Evolutionary conservation across 768 basidiomycete genomes (phyloP).

Genomic region (Rhodotorula paludigena): DNA sequence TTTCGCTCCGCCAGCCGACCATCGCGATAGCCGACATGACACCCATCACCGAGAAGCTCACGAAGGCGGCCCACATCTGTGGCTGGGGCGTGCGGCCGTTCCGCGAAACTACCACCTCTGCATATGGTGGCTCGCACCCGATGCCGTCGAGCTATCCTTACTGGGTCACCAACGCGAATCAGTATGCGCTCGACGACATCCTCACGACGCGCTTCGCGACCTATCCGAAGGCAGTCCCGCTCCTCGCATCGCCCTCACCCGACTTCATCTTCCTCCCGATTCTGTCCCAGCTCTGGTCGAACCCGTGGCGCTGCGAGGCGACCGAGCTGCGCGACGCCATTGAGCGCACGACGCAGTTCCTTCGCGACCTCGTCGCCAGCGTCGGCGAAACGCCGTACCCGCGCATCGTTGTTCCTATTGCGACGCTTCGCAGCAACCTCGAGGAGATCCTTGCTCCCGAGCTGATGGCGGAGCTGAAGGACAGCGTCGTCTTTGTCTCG

Average conservation of each 20-base stretch:
- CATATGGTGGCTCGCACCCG: constrained; percentile 11
- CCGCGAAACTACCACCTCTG: constrained; percentile 16
- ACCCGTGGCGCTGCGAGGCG: constrained; percentile 32
- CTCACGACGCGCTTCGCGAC: constrained; percentile 29
- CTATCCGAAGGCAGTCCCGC: constrained; percentile 20
- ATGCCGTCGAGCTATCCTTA: constrained; percentile 25
- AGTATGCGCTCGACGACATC: constrained; percentile 39
- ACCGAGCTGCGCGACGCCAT: constrained; percentile 22
- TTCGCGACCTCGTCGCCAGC: constrained; percentile 24
- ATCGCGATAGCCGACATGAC: constrained; percentile 28
- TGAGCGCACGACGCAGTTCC: constrained; percentile 24
- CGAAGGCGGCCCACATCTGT: constrained; percentile 11
- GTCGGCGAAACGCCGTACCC: constrained; percentile 32
- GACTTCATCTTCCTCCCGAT: constrained; percentile 40
- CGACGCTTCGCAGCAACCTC: constrained; percentile 26
- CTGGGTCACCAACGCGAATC: constrained; percentile 29
- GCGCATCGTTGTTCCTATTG: constrained; percentile 28
- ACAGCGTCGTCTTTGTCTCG: constrained; percentile 29
- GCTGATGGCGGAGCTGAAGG: constrained; percentile 29
- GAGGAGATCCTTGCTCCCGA: constrained; percentile 22
- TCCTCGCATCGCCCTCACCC: constrained; percentile 28
- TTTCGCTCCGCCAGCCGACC: not conserved
- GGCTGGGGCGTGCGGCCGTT: constrained; percentile 13
- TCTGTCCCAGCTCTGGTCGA: constrained; percentile 33
- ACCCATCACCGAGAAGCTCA: constrained; percentile 21